Evolutionary conservation across 2,329 filamentous ascomycete genomes (phyloP), one percentile per base, ranked within the genome.

Genomic region (Parasarocladium wereldwijsianum): DNA sequence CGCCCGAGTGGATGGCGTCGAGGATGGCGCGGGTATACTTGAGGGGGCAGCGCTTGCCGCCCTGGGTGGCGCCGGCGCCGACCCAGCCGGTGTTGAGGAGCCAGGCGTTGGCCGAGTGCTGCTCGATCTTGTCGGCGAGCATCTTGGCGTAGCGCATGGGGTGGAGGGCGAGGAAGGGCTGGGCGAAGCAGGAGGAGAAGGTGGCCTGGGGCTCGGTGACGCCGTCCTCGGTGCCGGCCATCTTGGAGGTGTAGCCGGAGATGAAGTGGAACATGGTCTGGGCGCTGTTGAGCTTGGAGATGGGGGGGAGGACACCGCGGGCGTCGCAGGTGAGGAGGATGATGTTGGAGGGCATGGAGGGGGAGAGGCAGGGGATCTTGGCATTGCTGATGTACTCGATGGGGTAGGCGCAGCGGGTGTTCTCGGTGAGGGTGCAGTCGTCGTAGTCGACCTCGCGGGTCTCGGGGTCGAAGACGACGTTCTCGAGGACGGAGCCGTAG

Each of bases 241-340:
- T 98, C 77, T 98, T 98, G 52, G 87, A 96, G 40, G 90, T 98
- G 71, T 98, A 98, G 46, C 90, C 90, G 12, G 83, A 93, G 62
- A 98, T 98, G 76, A 98, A 98, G 71, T 98, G 90, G 78, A 96
- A 98, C 87, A 98, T 96, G 57, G 85, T 93, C 66, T 96, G 90
- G 48, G 83, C 75, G 40, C 79, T 73, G 66, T 80, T 76, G 54
- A 98, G 79, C 70, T 96, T 96, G 48, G 85, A 94, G 62, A 98
- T 96, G 28, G 90, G 90, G 34, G 90, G 90, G 33, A 98, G 76
- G 29, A 98, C 90, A 66, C 90, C 90, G 43, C 90, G 84, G 36
- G 90, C 90, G 49, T 98, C 90, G 64, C 90, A 98, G 38, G 90
- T 98, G 45, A 98, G 76, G 45, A 98, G 79, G 52, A 98, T 82